Evolutionary conservation across 1,284 basidiomycete species (phyloP).

Genomic region (Cutaneotrichosporon dermatis): DNA sequence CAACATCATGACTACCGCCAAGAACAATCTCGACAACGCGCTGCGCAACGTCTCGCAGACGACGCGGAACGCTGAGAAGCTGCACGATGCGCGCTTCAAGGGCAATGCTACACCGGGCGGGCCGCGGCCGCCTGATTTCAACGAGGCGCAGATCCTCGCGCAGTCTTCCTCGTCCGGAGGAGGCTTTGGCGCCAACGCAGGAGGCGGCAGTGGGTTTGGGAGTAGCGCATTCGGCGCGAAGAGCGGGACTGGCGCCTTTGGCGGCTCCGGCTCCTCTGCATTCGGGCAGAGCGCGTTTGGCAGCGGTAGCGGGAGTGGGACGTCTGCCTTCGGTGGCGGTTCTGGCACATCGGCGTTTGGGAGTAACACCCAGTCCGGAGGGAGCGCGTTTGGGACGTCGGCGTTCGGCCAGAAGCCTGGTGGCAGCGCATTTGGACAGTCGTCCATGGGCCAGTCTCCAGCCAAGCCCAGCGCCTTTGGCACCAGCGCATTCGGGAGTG

Average conservation of each 20-base stretch:
- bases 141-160: conserved; percentile 28
- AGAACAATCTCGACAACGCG: conserved; percentile 28
- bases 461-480: conserved; percentile 4
- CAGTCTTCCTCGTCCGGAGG: not conserved
- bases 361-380: not conserved
- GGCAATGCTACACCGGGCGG: conserved; percentile 18
- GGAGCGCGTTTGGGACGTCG: not conserved
- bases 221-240: conserved; percentile 8
- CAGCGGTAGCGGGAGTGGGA: not conserved
- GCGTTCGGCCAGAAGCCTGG: conserved; percentile 2
- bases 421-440: not conserved
- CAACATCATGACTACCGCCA: conserved; percentile 22
- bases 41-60: conserved; percentile 25
- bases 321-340: not conserved
- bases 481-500: conserved; percentile 11
- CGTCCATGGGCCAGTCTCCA: not conserved
- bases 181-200: not conserved
- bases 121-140: conserved; percentile 29
- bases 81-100: conserved; percentile 39
- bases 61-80: conserved; percentile 27
- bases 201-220: conserved; percentile 11
- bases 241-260: not conserved
- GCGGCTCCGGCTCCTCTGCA: not conserved
- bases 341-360: not conserved
- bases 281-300: conserved; percentile 15